Evolutionary conservation across 257 asterid species (phyloP).

Genomic region (Ilex aquifolium): DNA sequence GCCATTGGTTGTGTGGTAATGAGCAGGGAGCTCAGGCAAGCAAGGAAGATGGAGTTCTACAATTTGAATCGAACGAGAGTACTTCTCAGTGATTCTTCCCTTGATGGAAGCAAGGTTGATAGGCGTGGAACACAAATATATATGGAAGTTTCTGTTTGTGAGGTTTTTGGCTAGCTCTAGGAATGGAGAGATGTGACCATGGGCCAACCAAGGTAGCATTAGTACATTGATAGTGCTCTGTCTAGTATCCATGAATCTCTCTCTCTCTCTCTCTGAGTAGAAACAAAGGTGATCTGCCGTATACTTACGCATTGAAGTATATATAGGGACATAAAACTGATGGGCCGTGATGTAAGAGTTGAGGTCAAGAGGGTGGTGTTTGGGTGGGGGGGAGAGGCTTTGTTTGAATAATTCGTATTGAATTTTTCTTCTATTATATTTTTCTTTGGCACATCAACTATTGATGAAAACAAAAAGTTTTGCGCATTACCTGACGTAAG

Average conservation of each 20-base stretch:
- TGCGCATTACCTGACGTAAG: too few species aligned
- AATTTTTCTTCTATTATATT: too few species aligned
- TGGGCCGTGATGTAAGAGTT: too few species aligned
- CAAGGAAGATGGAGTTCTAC: conserved; percentile 34
- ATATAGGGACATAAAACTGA: too few species aligned
- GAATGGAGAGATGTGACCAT: conserved; percentile 53
- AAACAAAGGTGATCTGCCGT: too few species aligned
- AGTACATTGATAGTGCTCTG: conserved; percentile 14
- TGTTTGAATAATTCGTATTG: too few species aligned
- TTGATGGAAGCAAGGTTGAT: conserved; percentile 34
- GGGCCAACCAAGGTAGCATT: conserved; percentile 53
- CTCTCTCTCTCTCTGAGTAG: not conserved
- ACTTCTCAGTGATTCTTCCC: conserved; percentile 16
- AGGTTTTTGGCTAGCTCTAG: conserved; percentile 48
- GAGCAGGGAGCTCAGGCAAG: conserved; percentile 38
- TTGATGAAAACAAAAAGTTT: too few species aligned
- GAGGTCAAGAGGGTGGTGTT: too few species aligned
- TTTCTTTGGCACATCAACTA: too few species aligned
- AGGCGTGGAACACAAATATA: conserved; percentile 36
- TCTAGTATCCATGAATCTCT: conserved; percentile 17
- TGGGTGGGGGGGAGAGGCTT: too few species aligned
- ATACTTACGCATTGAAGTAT: too few species aligned
- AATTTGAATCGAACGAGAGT: conserved; percentile 21
- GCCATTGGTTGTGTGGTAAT: conserved; percentile 45
- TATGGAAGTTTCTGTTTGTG: conserved; percentile 18